phyloP scores from a whole-genome alignment of 2,329 filamentous ascomycete species.

The Epichloe typhina region DNA sequence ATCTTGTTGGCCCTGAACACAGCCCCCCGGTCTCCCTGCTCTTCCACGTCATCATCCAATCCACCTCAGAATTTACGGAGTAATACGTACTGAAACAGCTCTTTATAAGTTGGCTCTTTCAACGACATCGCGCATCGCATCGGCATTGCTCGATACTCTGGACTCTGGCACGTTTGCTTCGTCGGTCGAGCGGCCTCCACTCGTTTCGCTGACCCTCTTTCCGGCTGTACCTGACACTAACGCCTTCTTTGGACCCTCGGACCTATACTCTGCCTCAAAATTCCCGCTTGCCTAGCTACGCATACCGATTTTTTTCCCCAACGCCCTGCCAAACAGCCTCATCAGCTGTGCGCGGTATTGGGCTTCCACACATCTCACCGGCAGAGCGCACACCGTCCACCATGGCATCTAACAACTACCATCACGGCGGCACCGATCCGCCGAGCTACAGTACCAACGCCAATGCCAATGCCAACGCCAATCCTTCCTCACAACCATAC shows the following conservation, averaged over 20 bases:
- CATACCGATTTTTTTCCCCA: background rate
- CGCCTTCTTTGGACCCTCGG: background rate
- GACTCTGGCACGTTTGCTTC: background rate
- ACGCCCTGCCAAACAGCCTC: background rate
- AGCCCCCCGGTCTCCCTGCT: background rate
- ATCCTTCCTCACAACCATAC: slow-evolving; percentile 30
- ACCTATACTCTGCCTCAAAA: background rate
- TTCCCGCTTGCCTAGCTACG: background rate
- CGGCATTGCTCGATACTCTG: background rate
- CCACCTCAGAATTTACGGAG: background rate
- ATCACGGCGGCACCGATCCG: slow-evolving; percentile 32
- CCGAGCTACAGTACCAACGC: slow-evolving; percentile 24
- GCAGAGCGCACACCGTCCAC: slow-evolving; percentile 11
- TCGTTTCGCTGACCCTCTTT: background rate
- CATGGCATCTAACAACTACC: slow-evolving; percentile 55
- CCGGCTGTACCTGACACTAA: slow-evolving; percentile 1
- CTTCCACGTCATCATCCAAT: background rate
- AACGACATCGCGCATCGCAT: background rate
- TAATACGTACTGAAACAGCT: too few relatives aligned
- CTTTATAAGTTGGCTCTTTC: background rate
- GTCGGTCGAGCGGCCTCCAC: background rate
- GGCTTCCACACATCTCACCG: background rate
- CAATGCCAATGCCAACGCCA: background rate
- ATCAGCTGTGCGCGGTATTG: background rate
- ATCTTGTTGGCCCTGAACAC: background rate